Conservation (phyloP, 163 green algal genomes). For the Coccomyxa subellipsoidea region DNA sequence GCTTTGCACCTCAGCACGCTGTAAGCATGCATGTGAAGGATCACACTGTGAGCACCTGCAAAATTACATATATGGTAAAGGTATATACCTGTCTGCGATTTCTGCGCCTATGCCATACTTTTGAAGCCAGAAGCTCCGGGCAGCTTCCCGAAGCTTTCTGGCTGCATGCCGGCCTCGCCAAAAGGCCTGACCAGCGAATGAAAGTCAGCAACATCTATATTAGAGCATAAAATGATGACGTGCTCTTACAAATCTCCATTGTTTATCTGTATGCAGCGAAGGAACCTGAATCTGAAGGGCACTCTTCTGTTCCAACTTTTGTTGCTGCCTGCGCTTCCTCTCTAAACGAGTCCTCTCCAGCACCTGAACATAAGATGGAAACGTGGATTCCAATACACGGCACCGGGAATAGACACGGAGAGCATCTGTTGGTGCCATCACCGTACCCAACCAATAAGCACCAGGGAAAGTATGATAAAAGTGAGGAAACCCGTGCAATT, state of each 20-base stretch:
- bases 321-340: slow-evolving; percentile 19
- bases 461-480: too few relatives aligned
- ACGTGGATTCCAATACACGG: too few relatives aligned
- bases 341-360: slow-evolving; percentile 16
- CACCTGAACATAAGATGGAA: too few relatives aligned
- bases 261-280: background rate
- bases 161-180: slow-evolving; percentile 8
- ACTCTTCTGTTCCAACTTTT: slow-evolving; percentile 25
- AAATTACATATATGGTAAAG: too few relatives aligned
- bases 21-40: background rate
- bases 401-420: too few relatives aligned
- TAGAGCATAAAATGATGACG: background rate
- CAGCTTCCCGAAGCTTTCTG: background rate
- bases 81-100: slow-evolving; percentile 12
- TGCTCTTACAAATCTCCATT: background rate
- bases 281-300: slow-evolving; percentile 22
- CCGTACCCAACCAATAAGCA: too few relatives aligned
- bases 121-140: background rate
- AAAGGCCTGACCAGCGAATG: slow-evolving; percentile 7
- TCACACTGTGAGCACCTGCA: background rate
- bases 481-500: too few relatives aligned
- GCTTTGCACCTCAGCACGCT: background rate
- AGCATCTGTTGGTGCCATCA: too few relatives aligned
- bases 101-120: slow-evolving; percentile 11
- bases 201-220: background rate